A percentile compares a stretch with the other conserved stretches of the same genome.
phyloP scores from a whole-genome alignment of 345 rosid species.

The Geranium brycei region DNA sequence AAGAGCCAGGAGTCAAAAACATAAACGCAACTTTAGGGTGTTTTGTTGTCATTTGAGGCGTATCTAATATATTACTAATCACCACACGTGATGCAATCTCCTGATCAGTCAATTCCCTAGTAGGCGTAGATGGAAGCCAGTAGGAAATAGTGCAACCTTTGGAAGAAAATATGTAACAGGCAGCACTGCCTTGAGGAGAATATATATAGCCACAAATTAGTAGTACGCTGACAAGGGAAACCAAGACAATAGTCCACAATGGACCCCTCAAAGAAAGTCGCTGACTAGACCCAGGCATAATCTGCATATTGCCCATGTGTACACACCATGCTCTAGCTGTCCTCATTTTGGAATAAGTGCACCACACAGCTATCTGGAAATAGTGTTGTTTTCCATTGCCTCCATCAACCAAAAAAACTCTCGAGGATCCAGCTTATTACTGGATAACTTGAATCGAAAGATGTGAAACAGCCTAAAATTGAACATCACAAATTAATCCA shows the following conservation, averaged over 20 bases:
- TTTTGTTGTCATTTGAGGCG: constrained; percentile 34
- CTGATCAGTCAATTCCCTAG: constrained; percentile 61
- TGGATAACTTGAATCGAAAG: too few species aligned
- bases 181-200: too few species aligned
- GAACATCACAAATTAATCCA: too few species aligned
- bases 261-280: constrained; percentile 38
- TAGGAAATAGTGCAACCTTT: constrained; percentile 63
- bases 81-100: constrained; percentile 74
- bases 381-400: neutral
- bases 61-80: constrained; percentile 46
- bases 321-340: constrained; percentile 53
- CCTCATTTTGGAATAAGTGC: constrained; percentile 42
- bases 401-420: neutral
- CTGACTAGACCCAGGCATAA: constrained; percentile 53
- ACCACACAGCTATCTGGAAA: constrained; percentile 11
- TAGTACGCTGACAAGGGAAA: too few species aligned
- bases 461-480: too few species aligned
- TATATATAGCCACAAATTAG: too few species aligned
- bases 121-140: constrained; percentile 89
- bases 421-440: neutral
- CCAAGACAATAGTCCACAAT: too few species aligned
- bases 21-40: constrained; percentile 76
- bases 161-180: constrained; percentile 20
- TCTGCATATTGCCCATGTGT: constrained; percentile 51
- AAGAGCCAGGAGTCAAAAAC: constrained; percentile 71